Conservation (phyloP, 2,329 filamentous ascomycete genomes). For the Cladorrhinum sp. region DNA sequence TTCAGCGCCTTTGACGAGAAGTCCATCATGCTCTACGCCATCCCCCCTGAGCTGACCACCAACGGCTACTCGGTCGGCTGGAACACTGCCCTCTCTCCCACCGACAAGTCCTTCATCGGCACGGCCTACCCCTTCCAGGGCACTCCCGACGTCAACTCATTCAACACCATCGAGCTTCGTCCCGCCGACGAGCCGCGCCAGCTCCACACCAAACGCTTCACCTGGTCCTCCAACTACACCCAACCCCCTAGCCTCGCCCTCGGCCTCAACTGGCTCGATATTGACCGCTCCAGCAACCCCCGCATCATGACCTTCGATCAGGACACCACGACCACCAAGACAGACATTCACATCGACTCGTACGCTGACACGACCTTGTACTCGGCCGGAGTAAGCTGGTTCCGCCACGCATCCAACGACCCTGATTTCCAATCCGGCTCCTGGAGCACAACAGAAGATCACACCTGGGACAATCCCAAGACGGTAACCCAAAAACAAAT, state of each 20-base stretch:
- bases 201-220: background rate
- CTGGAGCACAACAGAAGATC: background rate
- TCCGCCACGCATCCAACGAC: background rate
- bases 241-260: background rate
- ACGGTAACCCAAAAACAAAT: background rate
- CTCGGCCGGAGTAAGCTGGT: background rate
- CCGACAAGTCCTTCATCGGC: constrained; percentile 24
- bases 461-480: background rate
- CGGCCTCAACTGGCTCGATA: background rate
- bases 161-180: background rate
- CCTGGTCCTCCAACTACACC: background rate
- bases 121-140: constrained; percentile 16
- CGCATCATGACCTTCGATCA: background rate
- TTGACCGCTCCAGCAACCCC: background rate
- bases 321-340: constrained; percentile 3
- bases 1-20: constrained; percentile 20
- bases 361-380: background rate
- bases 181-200: background rate
- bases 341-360: background rate
- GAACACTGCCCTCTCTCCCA: constrained; percentile 22
- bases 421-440: background rate
- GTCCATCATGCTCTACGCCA: constrained; percentile 28
- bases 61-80: constrained; percentile 13
- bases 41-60: constrained; percentile 19
- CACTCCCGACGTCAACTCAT: background rate